These are phyloP conservation scores for Phytophthora pisi DNA, from an alignment of 352 stramenopile genomes.

Conservation along the genomic window DNA sequence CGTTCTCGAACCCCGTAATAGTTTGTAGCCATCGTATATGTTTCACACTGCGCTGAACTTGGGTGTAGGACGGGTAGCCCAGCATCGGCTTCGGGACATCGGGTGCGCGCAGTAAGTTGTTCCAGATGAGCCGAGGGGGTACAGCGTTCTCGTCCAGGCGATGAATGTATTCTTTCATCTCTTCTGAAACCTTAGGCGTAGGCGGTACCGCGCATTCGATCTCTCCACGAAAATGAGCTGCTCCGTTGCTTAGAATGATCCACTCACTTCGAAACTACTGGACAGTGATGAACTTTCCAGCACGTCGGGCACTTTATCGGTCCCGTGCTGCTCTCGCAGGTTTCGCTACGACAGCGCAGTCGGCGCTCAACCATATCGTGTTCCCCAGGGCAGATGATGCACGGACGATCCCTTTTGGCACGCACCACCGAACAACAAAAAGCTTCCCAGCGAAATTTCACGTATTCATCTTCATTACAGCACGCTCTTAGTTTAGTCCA, in stretches of 20 bases:
- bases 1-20: background rate
- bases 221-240: background rate
- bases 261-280: background rate
- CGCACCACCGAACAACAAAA: background rate
- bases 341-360: background rate
- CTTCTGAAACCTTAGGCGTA: background rate
- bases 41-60: background rate
- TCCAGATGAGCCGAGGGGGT: background rate
- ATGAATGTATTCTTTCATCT: background rate
- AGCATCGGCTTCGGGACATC: background rate
- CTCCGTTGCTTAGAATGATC: background rate
- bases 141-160: background rate
- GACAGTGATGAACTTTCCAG: background rate
- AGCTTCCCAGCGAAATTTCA: too few species aligned
- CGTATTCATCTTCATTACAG: too few species aligned
- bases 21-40: background rate
- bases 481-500: too few species aligned
- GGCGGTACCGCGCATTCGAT: background rate
- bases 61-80: background rate
- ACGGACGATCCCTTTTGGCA: background rate
- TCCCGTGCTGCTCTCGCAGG: background rate
- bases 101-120: background rate
- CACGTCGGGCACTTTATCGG: too few species aligned
- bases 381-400: background rate
- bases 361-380: background rate